These are phyloP conservation scores for Aspergillus bertholletiae DNA, from an alignment of 495 filamentous ascomycete genomes.

Conservation along the genomic window DNA sequence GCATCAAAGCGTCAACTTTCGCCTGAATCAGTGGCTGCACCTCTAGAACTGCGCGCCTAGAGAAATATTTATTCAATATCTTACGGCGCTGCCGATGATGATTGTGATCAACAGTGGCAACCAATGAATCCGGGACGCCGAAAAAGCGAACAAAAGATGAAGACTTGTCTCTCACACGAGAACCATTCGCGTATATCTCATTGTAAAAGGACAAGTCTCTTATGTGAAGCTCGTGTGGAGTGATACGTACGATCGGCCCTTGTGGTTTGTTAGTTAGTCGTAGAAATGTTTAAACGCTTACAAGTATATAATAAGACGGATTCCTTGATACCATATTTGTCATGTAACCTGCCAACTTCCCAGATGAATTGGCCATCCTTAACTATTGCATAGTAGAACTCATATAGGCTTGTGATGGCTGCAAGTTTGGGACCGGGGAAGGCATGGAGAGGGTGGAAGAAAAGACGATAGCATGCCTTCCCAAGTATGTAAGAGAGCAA, in stretches of 20 bases:
- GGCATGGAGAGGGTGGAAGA: not conserved
- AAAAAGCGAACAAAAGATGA: slow-evolving; percentile 23
- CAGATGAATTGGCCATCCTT: not conserved
- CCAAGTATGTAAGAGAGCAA: not conserved
- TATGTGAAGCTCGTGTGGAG: slow-evolving; percentile 37
- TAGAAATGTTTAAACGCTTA: not conserved
- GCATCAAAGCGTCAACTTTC: slow-evolving; percentile 36
- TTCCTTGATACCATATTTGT: not conserved
- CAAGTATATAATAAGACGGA: not conserved
- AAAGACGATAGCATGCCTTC: not conserved
- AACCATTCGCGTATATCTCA: slow-evolving; percentile 28
- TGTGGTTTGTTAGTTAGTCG: not conserved
- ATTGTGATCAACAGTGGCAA: slow-evolving; percentile 46
- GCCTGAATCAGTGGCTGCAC: slow-evolving; percentile 45
- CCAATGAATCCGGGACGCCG: slow-evolving; percentile 28
- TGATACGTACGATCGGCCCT: slow-evolving; percentile 45
- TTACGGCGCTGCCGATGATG: slow-evolving; percentile 45
- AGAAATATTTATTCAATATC: slow-evolving; percentile 50
- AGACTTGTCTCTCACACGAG: slow-evolving; percentile 33
- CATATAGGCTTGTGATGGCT: not conserved
- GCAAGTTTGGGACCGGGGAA: not conserved
- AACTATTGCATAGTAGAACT: not conserved
- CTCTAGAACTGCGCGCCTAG: slow-evolving; percentile 36
- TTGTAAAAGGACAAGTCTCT: slow-evolving; percentile 39
- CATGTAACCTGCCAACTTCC: not conserved